phyloP scores from a whole-genome alignment of 306 rosid species.

The Cicer chorassanicum region DNA sequence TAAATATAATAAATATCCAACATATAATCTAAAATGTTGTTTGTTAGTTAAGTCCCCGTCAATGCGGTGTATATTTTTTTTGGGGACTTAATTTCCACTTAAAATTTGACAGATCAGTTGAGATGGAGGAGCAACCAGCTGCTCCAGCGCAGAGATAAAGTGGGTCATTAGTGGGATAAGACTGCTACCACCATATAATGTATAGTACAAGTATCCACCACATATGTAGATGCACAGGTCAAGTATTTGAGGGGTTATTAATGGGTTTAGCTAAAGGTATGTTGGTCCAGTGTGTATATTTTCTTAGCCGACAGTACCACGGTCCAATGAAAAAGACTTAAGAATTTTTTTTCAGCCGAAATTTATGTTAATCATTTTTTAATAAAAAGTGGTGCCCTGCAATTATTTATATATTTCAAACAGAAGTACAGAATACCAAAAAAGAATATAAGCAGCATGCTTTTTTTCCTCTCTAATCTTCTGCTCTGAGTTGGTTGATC shows the following conservation, averaged over 20 bases:
- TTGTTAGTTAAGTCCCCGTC: slow-evolving; percentile 33
- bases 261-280: slow-evolving; percentile 43
- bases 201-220: slow-evolving; percentile 42
- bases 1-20: no score
- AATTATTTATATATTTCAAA: slow-evolving; percentile 4
- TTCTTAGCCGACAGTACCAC: slow-evolving; percentile 43
- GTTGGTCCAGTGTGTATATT: slow-evolving; percentile 47
- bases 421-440: background rate
- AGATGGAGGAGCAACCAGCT: slow-evolving; percentile 29
- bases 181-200: slow-evolving; percentile 50
- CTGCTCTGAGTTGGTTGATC: slow-evolving; percentile 31
- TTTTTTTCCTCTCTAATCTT: slow-evolving; percentile 4
- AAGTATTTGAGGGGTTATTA: slow-evolving; percentile 51
- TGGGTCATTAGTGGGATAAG: slow-evolving; percentile 43
- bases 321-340: slow-evolving; percentile 43
- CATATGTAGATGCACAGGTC: slow-evolving; percentile 39
- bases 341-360: slow-evolving; percentile 40
- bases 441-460: slow-evolving; percentile 21
- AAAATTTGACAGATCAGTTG: slow-evolving; percentile 42
- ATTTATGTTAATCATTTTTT: background rate
- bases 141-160: slow-evolving; percentile 39
- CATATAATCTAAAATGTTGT: background rate
- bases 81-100: slow-evolving; percentile 36
- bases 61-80: slow-evolving; percentile 5
- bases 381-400: slow-evolving; percentile 34